Evolutionary conservation across 139 green algal genomes (phyloP), one percentile per base, ranked within the genome.

Genomic region (Zygnema cylindricum): DNA sequence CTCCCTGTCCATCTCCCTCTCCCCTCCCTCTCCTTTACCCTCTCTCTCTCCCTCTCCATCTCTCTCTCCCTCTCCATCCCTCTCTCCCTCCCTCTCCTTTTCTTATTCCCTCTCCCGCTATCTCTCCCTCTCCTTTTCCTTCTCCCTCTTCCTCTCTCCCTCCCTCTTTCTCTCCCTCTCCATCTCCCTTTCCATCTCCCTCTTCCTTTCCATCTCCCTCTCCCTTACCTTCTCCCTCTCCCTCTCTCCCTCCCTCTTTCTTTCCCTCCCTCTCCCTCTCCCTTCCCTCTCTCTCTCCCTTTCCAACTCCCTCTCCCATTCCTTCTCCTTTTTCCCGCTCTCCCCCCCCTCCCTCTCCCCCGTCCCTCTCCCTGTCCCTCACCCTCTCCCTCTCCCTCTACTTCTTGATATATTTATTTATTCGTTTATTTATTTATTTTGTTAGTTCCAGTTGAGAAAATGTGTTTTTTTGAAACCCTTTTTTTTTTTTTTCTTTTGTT

Each of bases 1-100:
- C 49, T 25, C 16, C 49, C 16, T 63, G 7, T 63, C 49, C 7
- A 16, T 25, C 7, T 7, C 49, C 16, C 7, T 16, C 7, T 63
- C 3, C 83, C 11, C 83, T 85, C 71, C 7, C 7, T 55, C 83
- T 55, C 83, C 16, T 43, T 85, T 85, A 81, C 3, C 33, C 30
- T 25, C 32, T 83, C 32, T 16, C 21, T 40, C 16, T 86, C 2
- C 32, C 1, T 55, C 3, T 33, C 81, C 82, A 32, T 86, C 69
- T 55, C 69, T 33, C 0, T 35, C 30, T 84, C 69, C 69, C 3
- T 1, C 3, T 16, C 22, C 2, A 1, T 55, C n/a, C n/a, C n/a
- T n/a, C n/a, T n/a, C n/a, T n/a, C n/a, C n/a, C n/a, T n/a, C n/a
- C n/a, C n/a, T n/a, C n/a, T n/a, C n/a, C n/a, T n/a, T n/a, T n/a